Evolutionary conservation across 345 rosid genomes (phyloP).

Genomic region (Pistacia vera): DNA sequence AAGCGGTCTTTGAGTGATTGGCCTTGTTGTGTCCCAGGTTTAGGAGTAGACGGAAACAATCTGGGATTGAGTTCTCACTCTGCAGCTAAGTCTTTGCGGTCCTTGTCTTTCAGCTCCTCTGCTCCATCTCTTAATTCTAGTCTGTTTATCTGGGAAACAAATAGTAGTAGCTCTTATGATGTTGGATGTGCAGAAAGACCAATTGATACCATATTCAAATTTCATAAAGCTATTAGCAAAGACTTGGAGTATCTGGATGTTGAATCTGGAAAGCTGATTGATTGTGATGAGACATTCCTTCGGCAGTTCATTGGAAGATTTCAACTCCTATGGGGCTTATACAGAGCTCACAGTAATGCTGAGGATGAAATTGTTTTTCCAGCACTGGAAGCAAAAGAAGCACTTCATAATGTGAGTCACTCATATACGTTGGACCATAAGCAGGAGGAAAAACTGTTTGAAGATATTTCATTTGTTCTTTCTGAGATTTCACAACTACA

Average conservation of each 20-base stretch:
- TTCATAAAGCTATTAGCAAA: slow-evolving; percentile 90
- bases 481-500: slow-evolving; percentile 67
- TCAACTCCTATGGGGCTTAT: slow-evolving; percentile 85
- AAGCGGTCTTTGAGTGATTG: slow-evolving; percentile 44
- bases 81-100: slow-evolving; percentile 69
- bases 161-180: slow-evolving; percentile 46
- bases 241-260: slow-evolving; percentile 89
- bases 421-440: slow-evolving; percentile 88
- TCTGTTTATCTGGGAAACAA: slow-evolving; percentile 86
- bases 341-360: slow-evolving; percentile 94
- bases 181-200: slow-evolving; percentile 60
- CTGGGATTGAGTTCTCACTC: slow-evolving; percentile 72
- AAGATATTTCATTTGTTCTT: slow-evolving; percentile 73
- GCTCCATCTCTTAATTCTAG: slow-evolving; percentile 85
- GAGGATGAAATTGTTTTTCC: slow-evolving; percentile 97
- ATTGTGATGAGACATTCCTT: slow-evolving; percentile 70
- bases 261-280: slow-evolving; percentile 78
- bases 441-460: slow-evolving; percentile 89
- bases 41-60: slow-evolving; percentile 69
- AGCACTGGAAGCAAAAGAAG: slow-evolving; percentile 88
- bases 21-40: slow-evolving; percentile 83
- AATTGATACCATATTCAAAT: slow-evolving; percentile 86
- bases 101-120: slow-evolving; percentile 61
- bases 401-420: slow-evolving; percentile 94
- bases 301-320: slow-evolving; percentile 83